A percentile compares a stretch with the other conserved stretches of the same genome.
These are phyloP conservation scores for Ceratobasidium sp. DNA, from an alignment of 1,284 basidiomycete genomes.

Conservation along the genomic window DNA sequence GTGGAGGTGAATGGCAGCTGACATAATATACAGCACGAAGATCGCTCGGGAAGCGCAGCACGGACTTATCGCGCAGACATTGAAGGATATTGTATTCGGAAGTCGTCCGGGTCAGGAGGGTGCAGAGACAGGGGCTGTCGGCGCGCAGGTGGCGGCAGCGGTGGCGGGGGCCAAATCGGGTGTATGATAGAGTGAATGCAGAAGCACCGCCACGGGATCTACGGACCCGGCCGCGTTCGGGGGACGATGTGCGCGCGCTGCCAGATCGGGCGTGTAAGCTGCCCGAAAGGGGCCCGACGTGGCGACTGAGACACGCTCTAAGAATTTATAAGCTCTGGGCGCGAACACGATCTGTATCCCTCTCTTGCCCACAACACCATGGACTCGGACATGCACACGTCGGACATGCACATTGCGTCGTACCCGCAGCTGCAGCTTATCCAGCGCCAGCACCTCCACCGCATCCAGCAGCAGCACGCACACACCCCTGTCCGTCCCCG, in stretches of 20 bases:
- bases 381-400: conserved; percentile 23
- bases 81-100: conserved; percentile 85
- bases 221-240: neutral
- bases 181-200: conserved; percentile 12
- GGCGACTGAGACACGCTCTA: no score
- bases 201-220: neutral
- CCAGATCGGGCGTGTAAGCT: conserved; percentile 26
- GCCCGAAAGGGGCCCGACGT: conserved; percentile 6
- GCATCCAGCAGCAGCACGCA: conserved; percentile 32
- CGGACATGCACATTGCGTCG: conserved; percentile 40
- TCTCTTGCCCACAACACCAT: conserved; percentile 26
- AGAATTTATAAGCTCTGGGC: neutral
- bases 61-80: conserved; percentile 87
- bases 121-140: conserved; percentile 18
- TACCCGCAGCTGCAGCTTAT: conserved; percentile 44
- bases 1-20: conserved; percentile 16
- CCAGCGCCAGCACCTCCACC: conserved; percentile 39
- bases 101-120: conserved; percentile 44
- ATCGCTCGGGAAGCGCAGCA: conserved; percentile 92
- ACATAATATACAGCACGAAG: conserved; percentile 70
- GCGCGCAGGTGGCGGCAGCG: conserved; percentile 31
- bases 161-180: conserved; percentile 36
- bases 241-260: conserved; percentile 12
- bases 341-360: neutral
- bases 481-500: neutral